Evolutionary conservation across 2,329 filamentous ascomycete genomes (phyloP).

Genomic region (Remersonia thermophila): DNA sequence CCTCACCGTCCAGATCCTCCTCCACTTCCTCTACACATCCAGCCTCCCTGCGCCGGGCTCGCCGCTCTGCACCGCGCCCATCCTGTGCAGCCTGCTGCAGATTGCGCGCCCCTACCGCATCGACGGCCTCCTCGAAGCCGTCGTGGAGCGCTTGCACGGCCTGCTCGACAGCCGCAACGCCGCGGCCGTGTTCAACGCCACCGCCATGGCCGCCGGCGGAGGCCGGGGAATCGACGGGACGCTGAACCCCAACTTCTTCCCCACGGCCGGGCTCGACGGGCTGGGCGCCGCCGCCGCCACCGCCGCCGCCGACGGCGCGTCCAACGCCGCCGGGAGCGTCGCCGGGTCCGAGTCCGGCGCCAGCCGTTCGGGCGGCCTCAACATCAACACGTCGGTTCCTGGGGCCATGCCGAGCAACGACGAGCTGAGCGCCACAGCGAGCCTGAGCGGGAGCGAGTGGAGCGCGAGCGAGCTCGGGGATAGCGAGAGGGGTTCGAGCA

Average conservation of each 20-base stretch:
- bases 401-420: slow-evolving; percentile 30
- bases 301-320: slow-evolving; percentile 20
- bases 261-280: slow-evolving; percentile 27
- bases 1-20: slow-evolving; percentile 75
- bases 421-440: slow-evolving; percentile 38
- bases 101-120: slow-evolving; percentile 87
- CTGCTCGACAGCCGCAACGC: slow-evolving; percentile 88
- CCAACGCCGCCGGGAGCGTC: slow-evolving; percentile 20
- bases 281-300: slow-evolving; percentile 20
- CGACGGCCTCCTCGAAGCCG: slow-evolving; percentile 82
- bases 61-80: slow-evolving; percentile 80
- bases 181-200: slow-evolving; percentile 94
- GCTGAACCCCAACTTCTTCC: slow-evolving; percentile 46
- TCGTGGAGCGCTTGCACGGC: slow-evolving; percentile 80
- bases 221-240: slow-evolving; percentile 67
- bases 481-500: slow-evolving; percentile 32
- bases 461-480: slow-evolving; percentile 40
- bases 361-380: slow-evolving; percentile 23
- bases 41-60: slow-evolving; percentile 66
- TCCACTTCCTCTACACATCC: slow-evolving; percentile 90
- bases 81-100: slow-evolving; percentile 88
- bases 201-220: slow-evolving; percentile 92
- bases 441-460: slow-evolving; percentile 42
- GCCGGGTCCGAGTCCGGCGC: neutral
- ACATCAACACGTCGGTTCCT: slow-evolving; percentile 35